These are phyloP conservation scores for Pythium aquatile DNA, from an alignment of 352 stramenopile genomes.

Conservation along the genomic window DNA sequence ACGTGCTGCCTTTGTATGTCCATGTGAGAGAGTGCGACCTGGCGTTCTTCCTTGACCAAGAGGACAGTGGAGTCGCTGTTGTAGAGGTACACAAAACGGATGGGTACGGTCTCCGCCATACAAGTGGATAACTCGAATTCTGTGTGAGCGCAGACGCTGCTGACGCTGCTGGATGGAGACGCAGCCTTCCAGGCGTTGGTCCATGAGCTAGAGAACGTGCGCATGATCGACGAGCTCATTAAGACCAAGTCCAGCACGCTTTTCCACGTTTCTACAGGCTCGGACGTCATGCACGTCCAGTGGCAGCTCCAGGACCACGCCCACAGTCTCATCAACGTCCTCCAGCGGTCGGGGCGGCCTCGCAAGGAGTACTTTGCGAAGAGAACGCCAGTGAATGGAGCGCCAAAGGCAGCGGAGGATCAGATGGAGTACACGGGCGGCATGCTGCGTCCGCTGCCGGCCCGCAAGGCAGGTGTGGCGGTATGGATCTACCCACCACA, in stretches of 20 bases:
- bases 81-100: conserved; percentile 34
- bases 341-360: conserved; percentile 24
- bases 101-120: conserved; percentile 2
- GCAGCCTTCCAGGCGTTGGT: conserved; percentile 54
- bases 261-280: conserved; percentile 21
- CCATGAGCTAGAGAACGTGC: conserved; percentile 47
- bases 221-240: conserved; percentile 36
- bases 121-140: background rate
- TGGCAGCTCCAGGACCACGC: conserved; percentile 58
- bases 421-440: conserved; percentile 30
- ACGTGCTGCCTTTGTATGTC: conserved; percentile 56
- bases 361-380: conserved; percentile 31
- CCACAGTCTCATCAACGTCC: conserved; percentile 48
- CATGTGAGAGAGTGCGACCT: conserved; percentile 62
- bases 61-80: conserved; percentile 23
- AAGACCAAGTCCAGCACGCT: conserved; percentile 37
- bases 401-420: conserved; percentile 6
- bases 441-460: conserved; percentile 48
- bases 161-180: conserved; percentile 47
- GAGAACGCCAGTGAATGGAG: conserved; percentile 1
- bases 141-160: conserved; percentile 14
- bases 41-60: conserved; percentile 44
- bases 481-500: conserved; percentile 75
- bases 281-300: conserved; percentile 44
- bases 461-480: conserved; percentile 53